These are phyloP conservation scores for Alternaria ethzedia DNA, from an alignment of 2,329 filamentous ascomycete genomes.

Conservation along the genomic window DNA sequence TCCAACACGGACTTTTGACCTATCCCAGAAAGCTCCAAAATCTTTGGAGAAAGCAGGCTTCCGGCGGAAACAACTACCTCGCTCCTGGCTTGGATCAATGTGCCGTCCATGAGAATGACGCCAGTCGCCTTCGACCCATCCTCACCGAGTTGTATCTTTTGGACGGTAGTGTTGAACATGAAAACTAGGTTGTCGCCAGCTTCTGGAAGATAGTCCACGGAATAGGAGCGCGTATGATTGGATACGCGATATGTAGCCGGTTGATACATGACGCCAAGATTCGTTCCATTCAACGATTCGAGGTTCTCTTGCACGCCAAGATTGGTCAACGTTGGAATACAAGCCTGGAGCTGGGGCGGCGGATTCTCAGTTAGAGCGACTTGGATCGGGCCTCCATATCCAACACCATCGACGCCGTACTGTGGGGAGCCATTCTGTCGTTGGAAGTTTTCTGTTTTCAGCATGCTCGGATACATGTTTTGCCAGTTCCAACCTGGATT, in stretches of 20 bases:
- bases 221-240: constrained; percentile 58
- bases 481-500: constrained; percentile 64
- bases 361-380: constrained; percentile 50
- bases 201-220: constrained; percentile 51
- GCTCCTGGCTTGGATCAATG: constrained; percentile 31
- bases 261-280: constrained; percentile 57
- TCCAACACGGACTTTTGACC: constrained; percentile 16
- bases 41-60: constrained; percentile 22
- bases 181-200: constrained; percentile 52
- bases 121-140: constrained; percentile 28
- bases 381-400: constrained; percentile 37
- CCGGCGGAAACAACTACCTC: constrained; percentile 35
- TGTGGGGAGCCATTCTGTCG: constrained; percentile 19
- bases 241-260: constrained; percentile 57
- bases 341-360: constrained; percentile 52
- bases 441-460: constrained; percentile 37
- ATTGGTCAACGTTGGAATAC: constrained; percentile 55
- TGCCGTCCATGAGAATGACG: constrained; percentile 32
- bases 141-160: constrained; percentile 44
- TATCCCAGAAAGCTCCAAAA: constrained; percentile 32
- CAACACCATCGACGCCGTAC: constrained; percentile 34
- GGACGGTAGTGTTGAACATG: constrained; percentile 43
- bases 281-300: constrained; percentile 57
- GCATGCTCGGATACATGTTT: constrained; percentile 44
- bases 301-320: constrained; percentile 51